Evolutionary conservation across 2,329 filamentous ascomycete species (phyloP).

Genomic region (Aspergillus quadrilineatus): DNA sequence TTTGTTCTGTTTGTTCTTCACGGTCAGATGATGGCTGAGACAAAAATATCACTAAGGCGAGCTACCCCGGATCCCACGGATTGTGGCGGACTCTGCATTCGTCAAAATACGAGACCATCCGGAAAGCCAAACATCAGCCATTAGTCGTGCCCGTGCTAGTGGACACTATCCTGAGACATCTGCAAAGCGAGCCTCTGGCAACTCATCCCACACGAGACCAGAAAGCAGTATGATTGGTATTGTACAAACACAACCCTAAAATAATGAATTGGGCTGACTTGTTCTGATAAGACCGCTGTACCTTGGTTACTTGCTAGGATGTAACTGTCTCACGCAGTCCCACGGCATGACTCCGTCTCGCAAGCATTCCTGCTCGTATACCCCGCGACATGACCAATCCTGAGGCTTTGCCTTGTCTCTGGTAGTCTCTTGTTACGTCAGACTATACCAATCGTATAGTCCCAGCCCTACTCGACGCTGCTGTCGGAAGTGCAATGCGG

Average conservation of each 20-base stretch:
- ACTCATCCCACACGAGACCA: neutral
- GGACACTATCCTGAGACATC: conserved; percentile 9
- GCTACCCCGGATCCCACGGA: neutral
- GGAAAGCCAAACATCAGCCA: neutral
- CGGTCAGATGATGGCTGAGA: conserved; percentile 8
- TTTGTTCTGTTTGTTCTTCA: neutral
- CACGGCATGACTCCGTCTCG: neutral
- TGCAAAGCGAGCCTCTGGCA: neutral
- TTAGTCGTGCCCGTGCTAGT: neutral
- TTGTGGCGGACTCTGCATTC: neutral
- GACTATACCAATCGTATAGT: neutral
- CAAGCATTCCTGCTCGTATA: conserved; percentile 3
- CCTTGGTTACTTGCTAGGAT: conserved; percentile 1
- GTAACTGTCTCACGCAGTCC: conserved; percentile 11
- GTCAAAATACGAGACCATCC: neutral
- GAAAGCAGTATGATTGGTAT: too few relatives aligned
- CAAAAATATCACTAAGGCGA: neutral
- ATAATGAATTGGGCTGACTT: neutral
- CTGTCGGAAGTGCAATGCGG: neutral
- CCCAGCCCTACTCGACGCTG: neutral
- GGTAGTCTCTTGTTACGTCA: neutral
- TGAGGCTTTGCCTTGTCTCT: neutral
- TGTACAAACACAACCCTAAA: neutral
- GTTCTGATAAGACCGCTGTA: neutral
- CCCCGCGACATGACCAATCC: conserved; percentile 7